Evolutionary conservation across 495 filamentous ascomycete species (phyloP), one percentile per base, ranked within the genome.

Genomic region (Hypoxylon fragiforme): DNA sequence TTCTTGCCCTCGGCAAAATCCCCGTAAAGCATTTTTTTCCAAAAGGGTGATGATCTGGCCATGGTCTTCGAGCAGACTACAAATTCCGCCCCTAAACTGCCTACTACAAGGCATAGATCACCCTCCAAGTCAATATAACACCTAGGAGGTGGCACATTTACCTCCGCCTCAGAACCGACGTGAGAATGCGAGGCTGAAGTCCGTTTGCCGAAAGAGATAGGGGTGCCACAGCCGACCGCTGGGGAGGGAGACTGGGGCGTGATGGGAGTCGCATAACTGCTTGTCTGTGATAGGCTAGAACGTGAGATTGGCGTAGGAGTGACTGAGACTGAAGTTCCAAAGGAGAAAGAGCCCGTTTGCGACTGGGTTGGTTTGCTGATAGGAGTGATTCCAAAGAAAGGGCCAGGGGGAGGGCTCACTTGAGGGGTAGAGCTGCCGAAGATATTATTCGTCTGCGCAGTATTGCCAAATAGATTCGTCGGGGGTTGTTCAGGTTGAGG

Each of bases 1-100:
- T 56, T 61, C 45, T 67, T 65, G 21, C 58, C 55, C 39, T 71
- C 66, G 6, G 26, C 31, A 37, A 68, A 70, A 0, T 26, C 39
- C 3, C 66, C 64, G 19, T 62, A 66, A 0, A 71, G 46, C 60
- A 69, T 53, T 44, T 32, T 46, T 32, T 66, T 62, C 62, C 62
- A 71, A 31, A 67, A 62, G 6, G 54, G 50, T 1, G 68, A 69
- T 1, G 60, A 20, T 54, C 63, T 34, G 22, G 58, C 37, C 54
- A 60, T 3, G 35, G 26, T 22, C 2, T 49, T 54, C 5, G 66
- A 68, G 22, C 60, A 63, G 9, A 68, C 68, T 26, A 47, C 14
- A 11, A 69, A 64, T 9, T 50, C 44, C 9, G 50, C 32, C 13
- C 35, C 13, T 7, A 26, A 15, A 7, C 16, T 24, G 11, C 61